These are phyloP conservation scores for Eragrostis nindensis DNA, from an alignment of 176 grass and related monocot species.

Conservation along the genomic window DNA sequence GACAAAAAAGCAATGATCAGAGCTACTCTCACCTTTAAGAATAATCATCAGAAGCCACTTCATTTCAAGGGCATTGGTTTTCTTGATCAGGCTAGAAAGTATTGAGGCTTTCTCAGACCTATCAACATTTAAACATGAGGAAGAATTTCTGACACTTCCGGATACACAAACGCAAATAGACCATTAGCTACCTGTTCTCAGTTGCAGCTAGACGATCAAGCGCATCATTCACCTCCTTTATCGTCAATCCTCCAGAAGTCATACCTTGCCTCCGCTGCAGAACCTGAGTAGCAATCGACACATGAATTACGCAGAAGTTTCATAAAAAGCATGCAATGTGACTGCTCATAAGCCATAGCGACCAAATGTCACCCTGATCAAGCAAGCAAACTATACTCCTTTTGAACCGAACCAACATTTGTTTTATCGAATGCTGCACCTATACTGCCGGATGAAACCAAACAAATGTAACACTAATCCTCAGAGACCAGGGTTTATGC, in stretches of 20 bases:
- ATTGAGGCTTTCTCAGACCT: conserved; percentile 82
- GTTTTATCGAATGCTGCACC: not conserved
- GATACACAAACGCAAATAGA: conserved; percentile 33
- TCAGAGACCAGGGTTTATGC: not conserved
- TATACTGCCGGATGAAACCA: too few species aligned
- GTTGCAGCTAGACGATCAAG: conserved; percentile 78
- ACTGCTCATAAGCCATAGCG: not conserved
- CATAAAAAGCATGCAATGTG: conserved; percentile 11
- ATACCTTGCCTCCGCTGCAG: conserved; percentile 87
- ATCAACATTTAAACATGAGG: conserved; percentile 15
- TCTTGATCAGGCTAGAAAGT: conserved; percentile 83
- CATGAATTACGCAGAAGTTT: not conserved
- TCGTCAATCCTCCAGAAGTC: conserved; percentile 76
- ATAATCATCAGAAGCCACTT: conserved; percentile 99
- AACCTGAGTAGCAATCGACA: conserved; percentile 54
- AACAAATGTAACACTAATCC: too few species aligned
- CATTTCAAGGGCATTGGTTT: conserved; percentile 94
- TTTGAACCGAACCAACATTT: conserved; percentile 6
- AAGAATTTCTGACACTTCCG: conserved; percentile 27
- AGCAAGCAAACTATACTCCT: conserved; percentile 4
- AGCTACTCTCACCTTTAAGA: conserved; percentile 68
- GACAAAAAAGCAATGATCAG: conserved; percentile 20
- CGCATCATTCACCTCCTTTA: conserved; percentile 87
- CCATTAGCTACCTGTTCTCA: conserved; percentile 72
- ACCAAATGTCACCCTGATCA: not conserved